These are phyloP conservation scores for Candida fluviatilis DNA, from an alignment of 805 yeast species.

Conservation along the genomic window DNA sequence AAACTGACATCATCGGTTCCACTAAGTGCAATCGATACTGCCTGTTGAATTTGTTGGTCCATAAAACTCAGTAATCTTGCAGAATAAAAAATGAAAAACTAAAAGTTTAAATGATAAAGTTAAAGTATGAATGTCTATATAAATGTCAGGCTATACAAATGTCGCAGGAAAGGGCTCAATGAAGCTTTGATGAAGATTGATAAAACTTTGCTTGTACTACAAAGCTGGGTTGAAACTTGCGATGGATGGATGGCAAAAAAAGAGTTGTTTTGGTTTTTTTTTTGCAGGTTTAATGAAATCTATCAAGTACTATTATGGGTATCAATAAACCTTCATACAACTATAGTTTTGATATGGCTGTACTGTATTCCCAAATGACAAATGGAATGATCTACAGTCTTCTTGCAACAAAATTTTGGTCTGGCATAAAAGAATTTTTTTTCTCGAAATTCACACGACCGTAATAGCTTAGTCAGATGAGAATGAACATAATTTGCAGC, in stretches of 20 bases:
- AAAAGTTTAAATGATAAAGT: not conserved
- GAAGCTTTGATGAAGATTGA: no score
- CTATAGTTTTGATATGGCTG: not conserved
- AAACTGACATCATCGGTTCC: slow-evolving; percentile 59
- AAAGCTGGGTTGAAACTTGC: no score
- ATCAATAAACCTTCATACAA: not conserved
- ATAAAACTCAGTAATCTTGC: slow-evolving; percentile 12
- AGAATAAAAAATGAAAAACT: not conserved
- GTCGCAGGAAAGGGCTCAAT: not conserved
- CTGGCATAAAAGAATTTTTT: not conserved
- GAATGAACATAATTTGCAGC: no score
- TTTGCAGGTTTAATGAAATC: no score
- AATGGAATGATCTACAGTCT: not conserved
- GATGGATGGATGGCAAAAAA: no score
- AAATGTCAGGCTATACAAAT: no score
- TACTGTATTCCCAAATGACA: not conserved
- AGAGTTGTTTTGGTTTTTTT: no score
- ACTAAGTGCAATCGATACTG: slow-evolving; percentile 77
- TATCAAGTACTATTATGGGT: not conserved
- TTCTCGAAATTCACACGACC: slow-evolving; percentile 3
- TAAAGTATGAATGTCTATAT: not conserved
- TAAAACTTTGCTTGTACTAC: no score
- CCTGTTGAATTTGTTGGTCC: slow-evolving; percentile 76
- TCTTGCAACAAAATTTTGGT: not conserved
- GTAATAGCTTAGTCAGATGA: no score